Conservation (phyloP, 192 early-diverging fungal genomes). For the Coemansia sp. region DNA sequence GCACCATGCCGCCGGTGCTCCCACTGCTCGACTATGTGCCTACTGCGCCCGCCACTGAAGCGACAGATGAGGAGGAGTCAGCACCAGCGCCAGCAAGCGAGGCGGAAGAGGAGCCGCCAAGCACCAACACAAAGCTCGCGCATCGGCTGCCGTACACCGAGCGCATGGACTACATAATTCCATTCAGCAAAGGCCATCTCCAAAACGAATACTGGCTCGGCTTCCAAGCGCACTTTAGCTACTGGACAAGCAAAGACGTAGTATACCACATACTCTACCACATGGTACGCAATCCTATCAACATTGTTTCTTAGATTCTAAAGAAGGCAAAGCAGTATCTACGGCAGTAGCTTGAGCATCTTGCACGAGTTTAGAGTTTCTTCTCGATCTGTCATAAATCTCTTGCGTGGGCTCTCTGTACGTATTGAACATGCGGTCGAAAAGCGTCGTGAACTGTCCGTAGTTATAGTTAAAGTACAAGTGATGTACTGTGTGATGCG, state of each 20-base stretch:
- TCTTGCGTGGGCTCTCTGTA: slow-evolving; percentile 70
- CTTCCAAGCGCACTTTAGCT: slow-evolving; percentile 50
- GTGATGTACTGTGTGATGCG: slow-evolving; percentile 98
- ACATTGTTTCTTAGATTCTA: slow-evolving; percentile 24
- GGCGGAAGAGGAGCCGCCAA: not conserved
- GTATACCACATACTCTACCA: slow-evolving; percentile 51
- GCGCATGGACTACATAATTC: slow-evolving; percentile 57
- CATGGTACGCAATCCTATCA: slow-evolving; percentile 21
- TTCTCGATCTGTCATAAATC: slow-evolving; percentile 63
- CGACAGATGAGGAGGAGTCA: not conserved
- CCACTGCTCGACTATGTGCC: not conserved
- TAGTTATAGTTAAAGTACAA: slow-evolving; percentile 99
- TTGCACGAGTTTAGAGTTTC: slow-evolving; percentile 66
- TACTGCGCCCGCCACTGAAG: not conserved
- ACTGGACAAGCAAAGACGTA: slow-evolving; percentile 53
- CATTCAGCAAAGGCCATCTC: slow-evolving; percentile 45
- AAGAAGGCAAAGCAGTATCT: slow-evolving; percentile 49
- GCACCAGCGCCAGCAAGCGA: not conserved
- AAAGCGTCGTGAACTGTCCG: slow-evolving; percentile 98
- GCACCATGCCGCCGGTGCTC: not conserved
- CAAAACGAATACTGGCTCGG: slow-evolving; percentile 58
- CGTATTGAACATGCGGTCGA: slow-evolving; percentile 74
- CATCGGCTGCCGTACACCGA: slow-evolving; percentile 38
- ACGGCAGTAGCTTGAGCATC: slow-evolving; percentile 65
- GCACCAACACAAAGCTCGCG: slow-evolving; percentile 2